These are phyloP conservation scores for Amorphotheca resinae DNA, from an alignment of 495 filamentous ascomycete genomes.

Conservation along the genomic window DNA sequence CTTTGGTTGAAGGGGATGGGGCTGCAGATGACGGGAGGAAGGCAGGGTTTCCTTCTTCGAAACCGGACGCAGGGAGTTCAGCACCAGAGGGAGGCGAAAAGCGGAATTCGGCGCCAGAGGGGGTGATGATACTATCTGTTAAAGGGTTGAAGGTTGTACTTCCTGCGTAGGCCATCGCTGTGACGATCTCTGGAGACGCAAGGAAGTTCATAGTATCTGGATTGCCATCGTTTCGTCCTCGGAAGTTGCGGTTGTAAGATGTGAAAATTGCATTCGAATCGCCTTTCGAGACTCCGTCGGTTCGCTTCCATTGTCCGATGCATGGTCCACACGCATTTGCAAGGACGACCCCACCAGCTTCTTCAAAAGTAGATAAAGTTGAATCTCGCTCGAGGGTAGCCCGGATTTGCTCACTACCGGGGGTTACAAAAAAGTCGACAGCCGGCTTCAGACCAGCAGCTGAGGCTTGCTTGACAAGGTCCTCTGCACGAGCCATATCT, in stretches of 20 bases:
- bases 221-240: slow-evolving; percentile 93
- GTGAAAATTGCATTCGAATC: slow-evolving; percentile 91
- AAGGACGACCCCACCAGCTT: slow-evolving; percentile 77
- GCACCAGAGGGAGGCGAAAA: slow-evolving; percentile 72
- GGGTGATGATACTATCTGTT: slow-evolving; percentile 70
- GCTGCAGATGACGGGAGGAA: slow-evolving; percentile 60
- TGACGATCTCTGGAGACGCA: slow-evolving; percentile 90
- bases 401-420: slow-evolving; percentile 91
- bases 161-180: slow-evolving; percentile 87
- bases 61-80: slow-evolving; percentile 65
- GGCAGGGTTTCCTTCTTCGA: slow-evolving; percentile 62
- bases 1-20: slow-evolving; percentile 49
- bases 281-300: slow-evolving; percentile 69
- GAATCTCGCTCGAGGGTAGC: slow-evolving; percentile 81
- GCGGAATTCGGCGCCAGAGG: slow-evolving; percentile 70
- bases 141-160: slow-evolving; percentile 93
- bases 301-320: slow-evolving; percentile 82
- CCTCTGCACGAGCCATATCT: slow-evolving; percentile 91
- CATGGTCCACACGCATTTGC: slow-evolving; percentile 95
- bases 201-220: slow-evolving; percentile 96
- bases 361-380: slow-evolving; percentile 73
- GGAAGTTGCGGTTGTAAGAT: slow-evolving; percentile 98
- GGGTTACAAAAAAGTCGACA: slow-evolving; percentile 88
- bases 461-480: slow-evolving; percentile 79
- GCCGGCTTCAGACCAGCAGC: slow-evolving; percentile 80